These are phyloP conservation scores for Sicyos baderoa DNA, from an alignment of 306 rosid genomes.

Conservation along the genomic window DNA sequence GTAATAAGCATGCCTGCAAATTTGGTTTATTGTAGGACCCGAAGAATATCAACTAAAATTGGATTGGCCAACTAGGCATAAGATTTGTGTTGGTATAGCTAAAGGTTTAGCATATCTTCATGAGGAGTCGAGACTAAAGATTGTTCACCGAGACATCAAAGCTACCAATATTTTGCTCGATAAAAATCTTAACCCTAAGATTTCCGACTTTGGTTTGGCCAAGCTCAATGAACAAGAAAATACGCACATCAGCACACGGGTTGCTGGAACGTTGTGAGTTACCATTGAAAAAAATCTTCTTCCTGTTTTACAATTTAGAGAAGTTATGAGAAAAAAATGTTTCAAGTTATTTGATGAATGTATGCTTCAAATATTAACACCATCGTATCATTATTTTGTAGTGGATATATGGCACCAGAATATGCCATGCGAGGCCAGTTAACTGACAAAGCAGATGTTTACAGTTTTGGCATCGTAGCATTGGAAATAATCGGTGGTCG, in stretches of 20 bases:
- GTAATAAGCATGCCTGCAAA: background rate
- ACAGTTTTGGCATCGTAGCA: conserved; percentile 52
- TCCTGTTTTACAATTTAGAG: background rate
- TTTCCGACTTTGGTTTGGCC: conserved; percentile 5
- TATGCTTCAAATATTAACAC: background rate
- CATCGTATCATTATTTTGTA: background rate
- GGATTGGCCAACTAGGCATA: conserved; percentile 10
- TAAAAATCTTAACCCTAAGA: conserved; percentile 8
- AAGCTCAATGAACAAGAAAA: background rate
- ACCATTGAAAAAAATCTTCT: background rate
- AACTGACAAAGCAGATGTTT: conserved; percentile 67
- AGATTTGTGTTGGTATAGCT: conserved; percentile 13
- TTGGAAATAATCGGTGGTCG: conserved; percentile 49
- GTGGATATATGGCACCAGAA: conserved; percentile 49
- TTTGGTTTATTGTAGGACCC: conserved; percentile 7
- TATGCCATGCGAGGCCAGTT: conserved; percentile 63
- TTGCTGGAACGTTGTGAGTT: conserved; percentile 64
- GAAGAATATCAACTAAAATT: background rate
- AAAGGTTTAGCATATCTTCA: conserved; percentile 14
- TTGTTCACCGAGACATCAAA: conserved; percentile 40
- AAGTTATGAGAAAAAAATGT: background rate
- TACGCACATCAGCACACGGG: conserved; percentile 11
- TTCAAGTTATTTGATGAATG: background rate
- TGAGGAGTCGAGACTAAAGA: conserved; percentile 11
- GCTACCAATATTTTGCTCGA: conserved; percentile 26